Conservation (phyloP, 2,329 filamentous ascomycete genomes). For the Hypoxylon sp. region DNA sequence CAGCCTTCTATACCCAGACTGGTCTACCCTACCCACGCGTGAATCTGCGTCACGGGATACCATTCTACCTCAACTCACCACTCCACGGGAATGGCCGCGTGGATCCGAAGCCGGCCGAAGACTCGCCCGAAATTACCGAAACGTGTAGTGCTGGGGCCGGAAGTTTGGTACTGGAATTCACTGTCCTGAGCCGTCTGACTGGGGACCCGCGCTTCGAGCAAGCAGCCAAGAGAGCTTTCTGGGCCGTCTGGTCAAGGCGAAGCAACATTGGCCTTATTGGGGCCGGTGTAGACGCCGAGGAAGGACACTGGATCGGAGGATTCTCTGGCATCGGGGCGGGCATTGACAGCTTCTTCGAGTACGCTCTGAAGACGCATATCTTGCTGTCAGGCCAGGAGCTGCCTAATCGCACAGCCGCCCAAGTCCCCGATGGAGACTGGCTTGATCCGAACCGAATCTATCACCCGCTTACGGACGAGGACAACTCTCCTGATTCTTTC, state of each 20-base stretch:
- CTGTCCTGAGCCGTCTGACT: constrained; percentile 85
- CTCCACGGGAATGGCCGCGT: constrained; percentile 66
- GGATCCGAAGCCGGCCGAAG: constrained; percentile 50
- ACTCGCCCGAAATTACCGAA: constrained; percentile 80
- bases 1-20: constrained; percentile 89
- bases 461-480: constrained; percentile 65
- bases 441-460: constrained; percentile 71
- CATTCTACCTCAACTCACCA: constrained; percentile 89
- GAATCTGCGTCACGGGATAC: constrained; percentile 88
- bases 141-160: constrained; percentile 98
- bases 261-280: constrained; percentile 89
- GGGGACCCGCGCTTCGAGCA: constrained; percentile 89
- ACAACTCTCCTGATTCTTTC: constrained; percentile 80
- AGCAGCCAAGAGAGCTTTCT: constrained; percentile 90
- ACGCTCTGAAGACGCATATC: constrained; percentile 93
- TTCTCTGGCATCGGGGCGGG: constrained; percentile 96
- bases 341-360: constrained; percentile 98
- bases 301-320: constrained; percentile 85
- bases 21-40: constrained; percentile 95
- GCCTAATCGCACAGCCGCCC: constrained; percentile 59
- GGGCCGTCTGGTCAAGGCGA: constrained; percentile 91
- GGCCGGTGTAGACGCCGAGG: constrained; percentile 90
- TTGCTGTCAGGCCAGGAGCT: constrained; percentile 78
- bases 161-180: constrained; percentile 92
- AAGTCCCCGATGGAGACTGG: constrained; percentile 52